phyloP scores from a whole-genome alignment of 2,329 filamentous ascomycete species.

The Colletotrichum spaethianum region DNA sequence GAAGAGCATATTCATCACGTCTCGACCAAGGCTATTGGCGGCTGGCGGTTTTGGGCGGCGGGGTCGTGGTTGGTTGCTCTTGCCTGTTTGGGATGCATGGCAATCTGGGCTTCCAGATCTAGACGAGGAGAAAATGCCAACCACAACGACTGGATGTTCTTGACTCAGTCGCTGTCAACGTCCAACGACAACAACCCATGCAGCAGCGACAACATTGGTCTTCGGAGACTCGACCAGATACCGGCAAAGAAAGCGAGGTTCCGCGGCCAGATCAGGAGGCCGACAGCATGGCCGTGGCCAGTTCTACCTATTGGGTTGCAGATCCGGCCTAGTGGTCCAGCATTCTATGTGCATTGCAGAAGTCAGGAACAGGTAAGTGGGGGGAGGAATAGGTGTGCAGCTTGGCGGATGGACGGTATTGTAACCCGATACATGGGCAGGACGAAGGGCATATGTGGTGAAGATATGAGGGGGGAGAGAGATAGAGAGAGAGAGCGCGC shows the following conservation, averaged over 20 bases:
- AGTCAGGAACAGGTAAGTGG: constrained; percentile 31
- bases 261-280: neutral
- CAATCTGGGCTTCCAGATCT: constrained; percentile 26
- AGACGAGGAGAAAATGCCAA: neutral
- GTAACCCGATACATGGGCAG: too few species aligned
- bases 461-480: neutral
- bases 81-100: constrained; percentile 27
- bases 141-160: neutral
- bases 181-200: neutral
- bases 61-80: constrained; percentile 14
- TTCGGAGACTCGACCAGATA: neutral
- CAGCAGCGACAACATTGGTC: neutral
- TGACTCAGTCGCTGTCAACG: neutral
- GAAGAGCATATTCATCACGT: constrained; percentile 26
- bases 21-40: constrained; percentile 26
- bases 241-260: neutral
- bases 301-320: neutral
- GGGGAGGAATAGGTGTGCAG: neutral
- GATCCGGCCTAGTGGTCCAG: neutral
- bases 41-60: constrained; percentile 26
- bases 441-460: constrained; percentile 2
- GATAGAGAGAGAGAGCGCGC: too few species aligned
- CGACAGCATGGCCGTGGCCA: neutral
- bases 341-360: constrained; percentile 18
- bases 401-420: neutral